Conservation (phyloP, 192 early-diverging fungal species). For the Jimgerdemannia lactiflua region DNA sequence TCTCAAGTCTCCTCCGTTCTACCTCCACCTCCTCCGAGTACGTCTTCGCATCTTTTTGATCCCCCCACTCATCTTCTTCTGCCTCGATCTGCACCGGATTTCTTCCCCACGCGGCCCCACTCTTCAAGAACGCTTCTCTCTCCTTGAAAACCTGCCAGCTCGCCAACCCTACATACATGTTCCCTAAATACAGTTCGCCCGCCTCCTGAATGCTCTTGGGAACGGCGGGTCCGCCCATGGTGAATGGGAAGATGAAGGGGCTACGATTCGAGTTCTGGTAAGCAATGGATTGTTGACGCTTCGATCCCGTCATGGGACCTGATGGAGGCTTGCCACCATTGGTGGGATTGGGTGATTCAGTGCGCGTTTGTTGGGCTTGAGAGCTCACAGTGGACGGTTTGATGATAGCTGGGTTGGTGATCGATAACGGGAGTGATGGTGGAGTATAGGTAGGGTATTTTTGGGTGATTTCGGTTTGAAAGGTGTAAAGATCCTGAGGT, state of each 20-base stretch:
- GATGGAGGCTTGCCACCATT: background rate
- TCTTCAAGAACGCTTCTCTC: constrained; percentile 20
- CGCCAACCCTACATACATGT: constrained; percentile 43
- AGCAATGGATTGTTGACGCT: background rate
- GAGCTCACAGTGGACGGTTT: background rate
- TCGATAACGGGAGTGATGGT: constrained; percentile 10
- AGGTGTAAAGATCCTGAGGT: constrained; percentile 59
- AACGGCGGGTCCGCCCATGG: constrained; percentile 28
- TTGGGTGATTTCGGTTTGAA: constrained; percentile 50
- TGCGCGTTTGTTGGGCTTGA: background rate
- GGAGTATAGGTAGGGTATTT: constrained; percentile 63
- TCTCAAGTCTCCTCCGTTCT: constrained; percentile 36
- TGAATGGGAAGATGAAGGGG: constrained; percentile 48
- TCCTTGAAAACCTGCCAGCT: constrained; percentile 45
- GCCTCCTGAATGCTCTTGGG: constrained; percentile 50
- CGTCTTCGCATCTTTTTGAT: constrained; percentile 10
- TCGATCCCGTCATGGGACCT: background rate
- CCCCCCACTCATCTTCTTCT: constrained; percentile 8
- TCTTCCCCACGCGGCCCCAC: background rate
- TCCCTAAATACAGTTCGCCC: constrained; percentile 41
- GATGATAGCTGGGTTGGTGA: constrained; percentile 10
- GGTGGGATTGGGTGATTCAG: background rate
- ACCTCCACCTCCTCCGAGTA: constrained; percentile 8
- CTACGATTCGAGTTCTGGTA: background rate
- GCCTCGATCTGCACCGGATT: constrained; percentile 2